Conservation (phyloP, 2,329 filamentous ascomycete genomes). For the Leptographium procerum region DNA sequence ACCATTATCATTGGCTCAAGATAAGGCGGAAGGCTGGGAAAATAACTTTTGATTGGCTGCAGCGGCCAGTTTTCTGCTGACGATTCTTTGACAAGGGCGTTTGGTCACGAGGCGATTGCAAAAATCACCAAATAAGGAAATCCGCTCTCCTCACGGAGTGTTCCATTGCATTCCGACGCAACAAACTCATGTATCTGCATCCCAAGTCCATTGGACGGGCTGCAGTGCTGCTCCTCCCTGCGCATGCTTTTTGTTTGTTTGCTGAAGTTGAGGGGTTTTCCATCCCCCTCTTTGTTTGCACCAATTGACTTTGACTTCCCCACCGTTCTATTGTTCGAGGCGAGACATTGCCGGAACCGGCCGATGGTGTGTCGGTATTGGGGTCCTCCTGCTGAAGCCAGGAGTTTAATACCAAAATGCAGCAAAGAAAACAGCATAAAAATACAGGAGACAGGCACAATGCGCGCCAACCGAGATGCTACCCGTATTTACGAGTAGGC, state of each 20-base stretch:
- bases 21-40: constrained; percentile 25
- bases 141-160: not conserved
- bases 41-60: constrained; percentile 25
- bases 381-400: not conserved
- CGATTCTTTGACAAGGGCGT: constrained; percentile 22
- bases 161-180: constrained; percentile 5
- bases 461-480: not conserved
- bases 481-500: not conserved
- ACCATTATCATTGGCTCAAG: constrained; percentile 26
- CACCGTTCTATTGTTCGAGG: not conserved
- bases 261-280: not conserved
- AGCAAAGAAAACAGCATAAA: not conserved
- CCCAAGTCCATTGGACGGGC: constrained; percentile 4
- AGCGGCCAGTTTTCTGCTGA: constrained; percentile 26
- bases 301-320: not conserved
- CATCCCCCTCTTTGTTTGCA: not conserved
- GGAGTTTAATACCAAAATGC: not conserved
- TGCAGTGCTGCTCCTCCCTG: not conserved
- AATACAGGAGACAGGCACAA: not conserved
- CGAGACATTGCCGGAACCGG: not conserved
- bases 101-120: constrained; percentile 7
- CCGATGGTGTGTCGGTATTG: not conserved
- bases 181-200: constrained; percentile 2
- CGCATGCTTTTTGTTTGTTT: not conserved
- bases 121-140: too few relatives aligned